Conservation (phyloP, 306 rosid species). For the Corylus avellana region DNA sequence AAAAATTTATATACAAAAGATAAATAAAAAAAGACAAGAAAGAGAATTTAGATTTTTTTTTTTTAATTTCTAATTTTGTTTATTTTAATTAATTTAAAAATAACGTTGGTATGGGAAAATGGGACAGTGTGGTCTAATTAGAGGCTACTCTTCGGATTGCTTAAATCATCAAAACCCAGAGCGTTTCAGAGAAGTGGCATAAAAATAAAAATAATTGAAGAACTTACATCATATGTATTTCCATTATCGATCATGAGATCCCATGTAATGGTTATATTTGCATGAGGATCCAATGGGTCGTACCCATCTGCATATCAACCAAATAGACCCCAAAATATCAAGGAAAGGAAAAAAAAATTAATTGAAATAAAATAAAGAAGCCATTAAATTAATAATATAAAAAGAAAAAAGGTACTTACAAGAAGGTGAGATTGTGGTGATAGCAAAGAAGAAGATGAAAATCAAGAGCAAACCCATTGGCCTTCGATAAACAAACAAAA, state of each 20-base stretch:
- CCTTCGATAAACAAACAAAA: constrained; percentile 21
- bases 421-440: constrained; percentile 41
- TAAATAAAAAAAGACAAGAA: not conserved
- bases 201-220: not conserved
- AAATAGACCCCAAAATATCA: not conserved
- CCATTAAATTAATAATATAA: not conserved
- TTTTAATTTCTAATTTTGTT: no score
- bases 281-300: constrained; percentile 70
- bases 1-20: not conserved
- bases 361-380: not conserved
- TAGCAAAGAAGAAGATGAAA: constrained; percentile 34
- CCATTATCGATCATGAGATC: constrained; percentile 55
- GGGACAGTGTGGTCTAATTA: no score
- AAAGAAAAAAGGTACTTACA: constrained; percentile 42
- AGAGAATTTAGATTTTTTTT: no score
- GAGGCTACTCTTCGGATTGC: no score
- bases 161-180: no score
- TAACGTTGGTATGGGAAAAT: no score
- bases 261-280: constrained; percentile 66
- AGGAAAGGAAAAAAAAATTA: not conserved
- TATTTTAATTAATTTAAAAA: no score
- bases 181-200: no score
- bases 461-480: constrained; percentile 22
- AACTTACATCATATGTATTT: constrained; percentile 47
- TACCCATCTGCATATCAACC: constrained; percentile 64